Conservation (phyloP, 495 filamentous ascomycete genomes). For the Platismatia glauca region DNA sequence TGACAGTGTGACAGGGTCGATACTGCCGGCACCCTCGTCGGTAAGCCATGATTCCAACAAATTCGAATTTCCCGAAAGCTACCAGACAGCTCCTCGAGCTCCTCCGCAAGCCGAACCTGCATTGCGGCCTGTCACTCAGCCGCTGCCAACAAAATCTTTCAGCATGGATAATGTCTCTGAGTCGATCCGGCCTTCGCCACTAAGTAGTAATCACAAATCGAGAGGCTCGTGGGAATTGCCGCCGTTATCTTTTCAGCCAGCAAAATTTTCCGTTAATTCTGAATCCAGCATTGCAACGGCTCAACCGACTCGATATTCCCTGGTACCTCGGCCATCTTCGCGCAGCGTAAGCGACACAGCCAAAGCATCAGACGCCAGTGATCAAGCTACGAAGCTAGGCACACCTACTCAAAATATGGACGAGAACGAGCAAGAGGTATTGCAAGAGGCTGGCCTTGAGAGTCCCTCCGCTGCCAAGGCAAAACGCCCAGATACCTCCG, state of each 20-base stretch:
- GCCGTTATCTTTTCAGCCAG: slow-evolving; percentile 31
- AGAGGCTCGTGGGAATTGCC: slow-evolving; percentile 47
- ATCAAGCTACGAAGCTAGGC: slow-evolving; percentile 28
- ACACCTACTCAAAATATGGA: slow-evolving; percentile 34
- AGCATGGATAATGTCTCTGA: slow-evolving; percentile 26
- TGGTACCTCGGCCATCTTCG: slow-evolving; percentile 15
- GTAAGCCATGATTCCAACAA: slow-evolving; percentile 1
- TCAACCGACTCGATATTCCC: slow-evolving; percentile 4
- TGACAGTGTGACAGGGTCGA: slow-evolving; percentile 18
- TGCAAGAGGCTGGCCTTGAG: slow-evolving; percentile 41
- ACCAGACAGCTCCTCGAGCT: slow-evolving; percentile 10
- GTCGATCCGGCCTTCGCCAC: slow-evolving; percentile 26
- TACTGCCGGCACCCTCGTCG: slow-evolving; percentile 7
- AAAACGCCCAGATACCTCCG: slow-evolving; percentile 30
- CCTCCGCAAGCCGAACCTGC: slow-evolving; percentile 27
- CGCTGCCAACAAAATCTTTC: slow-evolving; percentile 24
- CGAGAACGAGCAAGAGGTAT: slow-evolving; percentile 41
- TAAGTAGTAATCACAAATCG: slow-evolving; percentile 39
- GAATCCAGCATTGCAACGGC: slow-evolving; percentile 12
- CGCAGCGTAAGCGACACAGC: slow-evolving; percentile 15
- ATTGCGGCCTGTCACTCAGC: slow-evolving; percentile 22
- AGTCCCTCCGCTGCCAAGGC: slow-evolving; percentile 29
- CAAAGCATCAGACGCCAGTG: slow-evolving; percentile 6
- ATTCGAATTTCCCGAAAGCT: slow-evolving; percentile 3
- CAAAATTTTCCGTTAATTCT: slow-evolving; percentile 15